These are phyloP conservation scores for Astrocystis sublimbata DNA, from an alignment of 495 filamentous ascomycete species.

Conservation along the genomic window DNA sequence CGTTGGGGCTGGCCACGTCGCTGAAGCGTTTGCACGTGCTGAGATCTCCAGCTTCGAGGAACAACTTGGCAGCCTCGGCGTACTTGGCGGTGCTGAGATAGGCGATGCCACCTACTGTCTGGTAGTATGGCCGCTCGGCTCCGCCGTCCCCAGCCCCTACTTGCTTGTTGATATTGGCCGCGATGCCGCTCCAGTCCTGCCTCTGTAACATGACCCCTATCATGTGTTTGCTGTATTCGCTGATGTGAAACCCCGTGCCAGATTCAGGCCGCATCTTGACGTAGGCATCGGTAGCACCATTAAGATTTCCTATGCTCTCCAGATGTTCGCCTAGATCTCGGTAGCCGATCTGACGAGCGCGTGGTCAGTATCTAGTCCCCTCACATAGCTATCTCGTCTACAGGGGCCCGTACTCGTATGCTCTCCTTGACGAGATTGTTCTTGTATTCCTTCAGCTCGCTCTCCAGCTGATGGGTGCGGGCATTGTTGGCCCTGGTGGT, in stretches of 20 bases:
- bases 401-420: conserved; percentile 66
- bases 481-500: conserved; percentile 62
- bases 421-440: conserved; percentile 98
- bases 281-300: conserved; percentile 42
- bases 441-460: conserved; percentile 89
- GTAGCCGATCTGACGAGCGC: conserved; percentile 43
- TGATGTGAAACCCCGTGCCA: conserved; percentile 44
- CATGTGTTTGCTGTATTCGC: conserved; percentile 46
- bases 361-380: not conserved
- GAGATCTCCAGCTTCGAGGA: conserved; percentile 60
- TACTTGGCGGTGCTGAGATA: conserved; percentile 66
- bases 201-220: conserved; percentile 46
- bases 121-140: conserved; percentile 61
- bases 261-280: conserved; percentile 50
- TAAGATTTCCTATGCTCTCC: conserved; percentile 45
- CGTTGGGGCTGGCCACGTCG: conserved; percentile 77
- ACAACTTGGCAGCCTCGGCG: conserved; percentile 69
- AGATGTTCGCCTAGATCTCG: conserved; percentile 51
- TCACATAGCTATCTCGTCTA: not conserved
- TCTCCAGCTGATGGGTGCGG: conserved; percentile 72
- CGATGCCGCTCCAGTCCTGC: conserved; percentile 53
- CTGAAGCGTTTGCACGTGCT: conserved; percentile 61
- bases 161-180: conserved; percentile 66
- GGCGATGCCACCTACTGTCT: conserved; percentile 68
- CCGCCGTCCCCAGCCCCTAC: conserved; percentile 59